These are phyloP conservation scores for Silene coronaria DNA, from an alignment of 179 eudicot species.

Conservation along the genomic window DNA sequence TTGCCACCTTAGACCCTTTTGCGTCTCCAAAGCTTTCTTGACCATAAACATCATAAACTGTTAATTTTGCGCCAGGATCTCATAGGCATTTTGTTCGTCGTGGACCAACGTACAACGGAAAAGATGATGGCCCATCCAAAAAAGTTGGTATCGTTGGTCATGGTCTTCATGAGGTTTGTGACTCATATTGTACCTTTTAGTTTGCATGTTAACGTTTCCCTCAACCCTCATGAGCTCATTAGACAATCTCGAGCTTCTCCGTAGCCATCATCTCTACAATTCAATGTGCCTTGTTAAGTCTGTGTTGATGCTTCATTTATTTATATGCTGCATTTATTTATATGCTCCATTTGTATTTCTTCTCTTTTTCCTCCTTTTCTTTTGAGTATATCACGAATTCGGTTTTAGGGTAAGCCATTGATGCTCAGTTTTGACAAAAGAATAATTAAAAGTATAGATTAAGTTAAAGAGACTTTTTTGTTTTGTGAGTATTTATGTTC, in stretches of 20 bases:
- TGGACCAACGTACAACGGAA: constrained; percentile 42
- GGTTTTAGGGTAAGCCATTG: background rate
- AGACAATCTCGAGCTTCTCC: background rate
- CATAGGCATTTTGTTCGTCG: constrained; percentile 62
- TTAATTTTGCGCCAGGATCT: constrained; percentile 45
- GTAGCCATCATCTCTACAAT: background rate
- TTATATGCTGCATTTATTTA: background rate
- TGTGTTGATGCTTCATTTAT: background rate
- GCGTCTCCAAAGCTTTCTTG: background rate
- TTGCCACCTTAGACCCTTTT: background rate
- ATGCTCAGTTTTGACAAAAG: background rate
- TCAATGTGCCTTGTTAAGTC: background rate
- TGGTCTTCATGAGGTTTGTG: constrained; percentile 70
- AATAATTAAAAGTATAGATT: background rate
- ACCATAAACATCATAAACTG: background rate
- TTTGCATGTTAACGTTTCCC: background rate
- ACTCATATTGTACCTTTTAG: background rate
- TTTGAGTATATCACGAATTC: background rate
- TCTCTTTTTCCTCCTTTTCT: background rate
- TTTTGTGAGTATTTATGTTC: background rate
- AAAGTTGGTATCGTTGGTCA: constrained; percentile 54
- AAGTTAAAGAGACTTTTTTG: background rate
- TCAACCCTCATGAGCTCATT: background rate
- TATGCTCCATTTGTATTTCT: background rate
- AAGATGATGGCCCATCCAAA: constrained; percentile 63